Evolutionary conservation across 768 basidiomycete species (phyloP).

Genomic region (Phylloporus sp.): DNA sequence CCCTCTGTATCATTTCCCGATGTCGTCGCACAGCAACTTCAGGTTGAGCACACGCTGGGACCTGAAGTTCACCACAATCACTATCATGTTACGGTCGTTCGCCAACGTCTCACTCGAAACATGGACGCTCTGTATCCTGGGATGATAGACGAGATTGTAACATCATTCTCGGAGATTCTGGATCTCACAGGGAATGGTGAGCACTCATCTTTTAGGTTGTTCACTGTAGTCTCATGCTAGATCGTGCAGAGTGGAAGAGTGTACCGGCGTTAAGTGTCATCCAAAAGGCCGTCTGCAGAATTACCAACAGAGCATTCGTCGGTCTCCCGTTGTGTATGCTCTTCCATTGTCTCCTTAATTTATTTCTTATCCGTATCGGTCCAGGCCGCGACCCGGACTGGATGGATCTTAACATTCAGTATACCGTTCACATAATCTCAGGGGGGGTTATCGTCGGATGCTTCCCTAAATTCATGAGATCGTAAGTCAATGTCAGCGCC

Average conservation of each 20-base stretch:
- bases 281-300: conserved; percentile 35
- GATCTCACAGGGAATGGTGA: conserved; percentile 1
- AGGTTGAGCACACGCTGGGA: conserved; percentile 33
- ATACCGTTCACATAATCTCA: background rate
- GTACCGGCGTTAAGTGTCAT: conserved; percentile 24
- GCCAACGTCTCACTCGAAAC: conserved; percentile 33
- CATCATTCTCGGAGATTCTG: conserved; percentile 38
- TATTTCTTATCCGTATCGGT: background rate
- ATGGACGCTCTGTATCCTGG: conserved; percentile 35
- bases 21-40: too few species aligned
- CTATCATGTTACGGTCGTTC: conserved; percentile 26
- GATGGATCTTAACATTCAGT: background rate
- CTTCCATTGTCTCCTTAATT: background rate
- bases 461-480: conserved; percentile 31
- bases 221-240: too few species aligned
- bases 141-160: conserved; percentile 41
- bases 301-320: conserved; percentile 34
- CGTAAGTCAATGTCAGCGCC: conserved; percentile 18
- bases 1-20: too few species aligned
- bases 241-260: conserved; percentile 37
- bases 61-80: conserved; percentile 14
- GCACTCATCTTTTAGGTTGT: too few species aligned
- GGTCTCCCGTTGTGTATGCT: conserved; percentile 43
- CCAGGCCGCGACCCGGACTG: background rate
- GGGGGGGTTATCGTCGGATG: too few species aligned